A percentile compares a stretch with the other conserved stretches of the same genome.
Conservation (phyloP, 208 protist species). For the Kentomonas sorsogonicus region DNA sequence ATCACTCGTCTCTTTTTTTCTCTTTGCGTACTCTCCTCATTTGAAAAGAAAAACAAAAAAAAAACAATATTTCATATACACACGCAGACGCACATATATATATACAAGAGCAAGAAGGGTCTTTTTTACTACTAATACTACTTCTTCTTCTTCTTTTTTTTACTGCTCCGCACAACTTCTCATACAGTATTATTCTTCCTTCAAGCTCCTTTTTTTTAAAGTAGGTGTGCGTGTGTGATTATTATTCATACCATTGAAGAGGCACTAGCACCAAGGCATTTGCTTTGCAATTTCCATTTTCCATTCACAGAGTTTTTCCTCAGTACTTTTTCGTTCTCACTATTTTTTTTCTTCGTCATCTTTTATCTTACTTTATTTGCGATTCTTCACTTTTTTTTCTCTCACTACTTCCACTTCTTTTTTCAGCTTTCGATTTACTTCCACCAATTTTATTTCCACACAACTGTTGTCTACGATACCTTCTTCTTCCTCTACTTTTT, state of each 20-base stretch:
- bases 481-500: not conserved
- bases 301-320: not conserved
- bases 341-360: constrained; percentile 11
- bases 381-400: constrained; percentile 4
- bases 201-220: too few relatives aligned
- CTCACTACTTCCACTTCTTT: constrained; percentile 4
- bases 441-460: constrained; percentile 10
- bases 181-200: too few relatives aligned
- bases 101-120: too few relatives aligned
- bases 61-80: not conserved
- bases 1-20: constrained; percentile 3
- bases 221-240: too few relatives aligned
- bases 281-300: not conserved
- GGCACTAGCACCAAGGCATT: too few relatives aligned
- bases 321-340: not conserved
- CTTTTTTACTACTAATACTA: not conserved
- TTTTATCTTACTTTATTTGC: not conserved
- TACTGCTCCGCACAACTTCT: too few relatives aligned
- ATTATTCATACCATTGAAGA: too few relatives aligned
- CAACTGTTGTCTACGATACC: not conserved
- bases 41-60: not conserved
- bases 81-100: not conserved
- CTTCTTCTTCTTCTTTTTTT: not conserved
- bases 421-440: constrained; percentile 2
- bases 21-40: not conserved